A percentile compares a stretch with the other conserved stretches of the same genome.
These are phyloP conservation scores for Xylaria sp. DNA, from an alignment of 2,329 filamentous ascomycete genomes.

Conservation along the genomic window DNA sequence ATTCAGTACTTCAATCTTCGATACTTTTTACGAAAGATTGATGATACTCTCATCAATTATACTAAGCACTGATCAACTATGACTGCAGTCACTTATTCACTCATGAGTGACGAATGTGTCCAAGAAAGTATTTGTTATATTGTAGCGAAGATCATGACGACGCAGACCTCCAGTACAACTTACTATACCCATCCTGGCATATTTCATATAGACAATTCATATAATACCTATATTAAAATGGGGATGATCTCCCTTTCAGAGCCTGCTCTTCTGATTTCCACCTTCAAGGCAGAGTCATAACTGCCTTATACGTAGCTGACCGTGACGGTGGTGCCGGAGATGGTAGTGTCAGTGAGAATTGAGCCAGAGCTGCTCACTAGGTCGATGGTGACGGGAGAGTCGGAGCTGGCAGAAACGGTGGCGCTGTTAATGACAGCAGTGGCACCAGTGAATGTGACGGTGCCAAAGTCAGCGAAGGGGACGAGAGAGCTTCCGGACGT, in stretches of 20 bases:
- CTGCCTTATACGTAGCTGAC: conserved; percentile 22
- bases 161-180: background rate
- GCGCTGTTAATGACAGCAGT: conserved; percentile 33
- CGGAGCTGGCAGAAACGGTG: conserved; percentile 21
- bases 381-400: conserved; percentile 28
- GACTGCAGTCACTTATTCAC: too few species aligned
- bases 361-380: conserved; percentile 25
- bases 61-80: too few species aligned
- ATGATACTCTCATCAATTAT: too few species aligned
- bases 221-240: background rate
- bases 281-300: background rate
- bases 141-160: background rate
- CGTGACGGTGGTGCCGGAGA: conserved; percentile 26
- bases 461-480: conserved; percentile 35
- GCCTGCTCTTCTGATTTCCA: background rate
- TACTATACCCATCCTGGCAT: background rate
- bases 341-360: conserved; percentile 22
- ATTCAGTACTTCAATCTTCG: too few species aligned
- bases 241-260: too few species aligned
- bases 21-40: too few species aligned
- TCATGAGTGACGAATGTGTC: background rate
- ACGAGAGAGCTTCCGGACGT: conserved; percentile 28
- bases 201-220: background rate
- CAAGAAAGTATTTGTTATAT: background rate
- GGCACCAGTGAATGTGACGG: conserved; percentile 33